These are phyloP conservation scores for Aspergillus proliferans DNA, from an alignment of 2,329 filamentous ascomycete genomes.

Conservation along the genomic window DNA sequence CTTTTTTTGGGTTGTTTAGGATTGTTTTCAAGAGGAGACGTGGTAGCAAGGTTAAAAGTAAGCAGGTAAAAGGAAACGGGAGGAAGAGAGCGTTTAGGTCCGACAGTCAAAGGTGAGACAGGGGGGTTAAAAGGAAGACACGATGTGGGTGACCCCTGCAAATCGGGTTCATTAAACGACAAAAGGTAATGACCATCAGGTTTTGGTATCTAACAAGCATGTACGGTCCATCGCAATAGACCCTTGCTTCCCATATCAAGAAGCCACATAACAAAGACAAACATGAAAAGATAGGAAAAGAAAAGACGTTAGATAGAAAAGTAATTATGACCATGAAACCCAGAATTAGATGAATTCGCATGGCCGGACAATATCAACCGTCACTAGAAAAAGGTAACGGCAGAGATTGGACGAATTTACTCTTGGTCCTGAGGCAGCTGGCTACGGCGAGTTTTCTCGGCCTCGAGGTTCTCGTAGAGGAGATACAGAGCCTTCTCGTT, in stretches of 20 bases:
- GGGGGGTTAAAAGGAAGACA: not conserved
- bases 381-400: not conserved
- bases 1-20: too few species aligned
- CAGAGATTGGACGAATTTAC: not conserved
- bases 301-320: slow-evolving; percentile 11
- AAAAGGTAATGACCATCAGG: slow-evolving; percentile 12
- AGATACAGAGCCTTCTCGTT: slow-evolving; percentile 96
- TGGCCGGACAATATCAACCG: not conserved
- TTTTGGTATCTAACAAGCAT: slow-evolving; percentile 20
- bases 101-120: not conserved
- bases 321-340: slow-evolving; percentile 5
- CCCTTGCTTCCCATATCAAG: slow-evolving; percentile 20
- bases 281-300: slow-evolving; percentile 11
- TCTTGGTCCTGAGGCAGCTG: slow-evolving; percentile 58
- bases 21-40: too few species aligned
- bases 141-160: slow-evolving; percentile 4
- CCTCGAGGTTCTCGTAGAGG: slow-evolving; percentile 96
- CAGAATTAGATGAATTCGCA: not conserved
- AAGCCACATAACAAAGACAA: slow-evolving; percentile 11
- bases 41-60: not conserved
- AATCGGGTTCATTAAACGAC: slow-evolving; percentile 13
- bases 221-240: slow-evolving; percentile 18
- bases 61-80: not conserved
- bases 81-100: not conserved
- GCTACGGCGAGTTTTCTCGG: slow-evolving; percentile 97